These are phyloP conservation scores for Coemansia sp. DNA, from an alignment of 192 early-diverging fungal genomes.

Conservation along the genomic window DNA sequence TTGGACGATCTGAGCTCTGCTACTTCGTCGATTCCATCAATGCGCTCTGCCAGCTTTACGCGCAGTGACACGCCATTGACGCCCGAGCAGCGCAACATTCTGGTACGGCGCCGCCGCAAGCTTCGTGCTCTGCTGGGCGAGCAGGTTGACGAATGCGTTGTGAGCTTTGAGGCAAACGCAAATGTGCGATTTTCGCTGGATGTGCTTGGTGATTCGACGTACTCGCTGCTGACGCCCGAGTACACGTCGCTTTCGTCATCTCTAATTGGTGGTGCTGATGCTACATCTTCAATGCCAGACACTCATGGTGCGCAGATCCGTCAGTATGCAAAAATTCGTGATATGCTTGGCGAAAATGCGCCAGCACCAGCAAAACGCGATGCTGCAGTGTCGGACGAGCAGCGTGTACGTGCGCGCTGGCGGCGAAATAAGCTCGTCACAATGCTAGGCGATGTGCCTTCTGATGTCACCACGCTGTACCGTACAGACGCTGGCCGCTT, in stretches of 20 bases:
- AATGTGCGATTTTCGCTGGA: slow-evolving; percentile 1
- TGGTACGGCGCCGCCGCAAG: slow-evolving; percentile 64
- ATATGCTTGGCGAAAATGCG: slow-evolving; percentile 32
- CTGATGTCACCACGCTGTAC: slow-evolving; percentile 20
- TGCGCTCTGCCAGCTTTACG: slow-evolving; percentile 7
- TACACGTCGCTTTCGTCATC: slow-evolving; percentile 15
- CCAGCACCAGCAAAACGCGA: slow-evolving; percentile 9
- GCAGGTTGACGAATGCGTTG: slow-evolving; percentile 53
- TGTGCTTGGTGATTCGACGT: slow-evolving; percentile 5
- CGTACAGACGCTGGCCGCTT: not conserved
- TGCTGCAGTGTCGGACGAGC: slow-evolving; percentile 9
- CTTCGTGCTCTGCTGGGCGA: slow-evolving; percentile 62
- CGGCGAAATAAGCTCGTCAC: slow-evolving; percentile 34
- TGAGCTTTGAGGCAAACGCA: slow-evolving; percentile 9
- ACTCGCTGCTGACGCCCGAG: slow-evolving; percentile 23
- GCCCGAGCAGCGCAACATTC: slow-evolving; percentile 56
- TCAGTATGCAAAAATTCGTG: slow-evolving; percentile 38
- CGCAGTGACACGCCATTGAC: slow-evolving; percentile 31
- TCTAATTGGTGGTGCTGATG: not conserved
- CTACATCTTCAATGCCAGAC: not conserved
- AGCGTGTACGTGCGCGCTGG: slow-evolving; percentile 35
- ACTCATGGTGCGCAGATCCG: slow-evolving; percentile 18
- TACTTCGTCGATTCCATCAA: slow-evolving; percentile 14
- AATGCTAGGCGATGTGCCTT: slow-evolving; percentile 40
- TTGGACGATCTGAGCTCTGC: not conserved